Evolutionary conservation across 164 flowering plant species (phyloP).

Genomic region (Stephania japonica): DNA sequence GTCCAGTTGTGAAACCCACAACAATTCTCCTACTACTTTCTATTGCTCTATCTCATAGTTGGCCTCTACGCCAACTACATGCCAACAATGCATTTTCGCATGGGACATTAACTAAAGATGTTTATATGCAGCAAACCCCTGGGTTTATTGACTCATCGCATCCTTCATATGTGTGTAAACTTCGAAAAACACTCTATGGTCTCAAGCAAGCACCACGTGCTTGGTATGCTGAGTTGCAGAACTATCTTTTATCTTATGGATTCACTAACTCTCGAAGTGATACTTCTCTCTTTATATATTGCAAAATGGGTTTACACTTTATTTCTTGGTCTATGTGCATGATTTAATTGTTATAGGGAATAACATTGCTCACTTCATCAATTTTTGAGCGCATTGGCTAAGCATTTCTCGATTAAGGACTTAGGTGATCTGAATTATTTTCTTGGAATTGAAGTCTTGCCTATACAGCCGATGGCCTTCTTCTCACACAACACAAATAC

Average conservation of each 20-base stretch:
- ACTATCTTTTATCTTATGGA: not conserved
- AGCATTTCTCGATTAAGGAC: not conserved
- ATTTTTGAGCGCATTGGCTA: not conserved
- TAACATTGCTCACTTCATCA: not conserved
- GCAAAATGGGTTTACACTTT: not conserved
- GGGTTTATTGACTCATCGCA: slow-evolving; percentile 2
- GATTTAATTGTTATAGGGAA: not conserved
- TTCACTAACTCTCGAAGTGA: not conserved
- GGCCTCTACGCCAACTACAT: slow-evolving; percentile 4
- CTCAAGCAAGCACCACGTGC: not conserved
- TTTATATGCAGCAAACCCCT: slow-evolving; percentile 2
- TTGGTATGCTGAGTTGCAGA: not conserved
- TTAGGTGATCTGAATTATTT: not conserved
- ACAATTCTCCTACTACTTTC: not conserved
- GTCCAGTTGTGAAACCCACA: slow-evolving; percentile 13
- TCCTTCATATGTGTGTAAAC: not conserved
- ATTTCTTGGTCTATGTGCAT: not conserved
- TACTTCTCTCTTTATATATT: not conserved
- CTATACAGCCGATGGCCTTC: not conserved
- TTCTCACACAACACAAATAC: not conserved
- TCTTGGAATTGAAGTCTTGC: not conserved
- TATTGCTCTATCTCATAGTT: not conserved
- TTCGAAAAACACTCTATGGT: not conserved
- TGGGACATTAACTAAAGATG: not conserved
- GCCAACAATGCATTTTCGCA: slow-evolving; percentile 1